Evolutionary conservation across 352 stramenopile species (phyloP).

Genomic region (Phytophthora idaei): DNA sequence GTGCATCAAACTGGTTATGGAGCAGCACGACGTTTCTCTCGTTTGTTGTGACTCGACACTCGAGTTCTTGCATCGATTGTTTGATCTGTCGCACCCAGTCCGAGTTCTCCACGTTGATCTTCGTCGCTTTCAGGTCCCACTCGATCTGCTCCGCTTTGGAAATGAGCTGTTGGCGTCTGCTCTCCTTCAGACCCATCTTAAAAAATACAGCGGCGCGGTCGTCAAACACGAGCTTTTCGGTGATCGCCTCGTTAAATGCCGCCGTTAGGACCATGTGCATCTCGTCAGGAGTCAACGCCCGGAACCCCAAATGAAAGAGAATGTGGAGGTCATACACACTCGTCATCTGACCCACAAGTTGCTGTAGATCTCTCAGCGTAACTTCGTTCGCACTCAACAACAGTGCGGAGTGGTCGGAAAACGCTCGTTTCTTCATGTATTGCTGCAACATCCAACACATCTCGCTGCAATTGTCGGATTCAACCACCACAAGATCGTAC

Average conservation of each 20-base stretch:
- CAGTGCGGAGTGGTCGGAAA: background rate
- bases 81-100: slow-evolving; percentile 49
- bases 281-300: slow-evolving; percentile 6
- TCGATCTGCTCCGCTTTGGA: slow-evolving; percentile 22
- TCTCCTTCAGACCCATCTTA: slow-evolving; percentile 37
- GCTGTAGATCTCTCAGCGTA: slow-evolving; percentile 6
- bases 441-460: slow-evolving; percentile 11
- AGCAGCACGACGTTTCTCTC: slow-evolving; percentile 8
- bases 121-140: slow-evolving; percentile 34
- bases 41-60: background rate
- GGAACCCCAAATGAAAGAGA: slow-evolving; percentile 24
- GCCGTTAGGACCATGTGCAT: slow-evolving; percentile 18
- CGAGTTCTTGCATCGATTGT: slow-evolving; percentile 19
- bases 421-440: slow-evolving; percentile 13
- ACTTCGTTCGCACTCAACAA: slow-evolving; percentile 3
- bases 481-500: slow-evolving; percentile 2
- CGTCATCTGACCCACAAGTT: slow-evolving; percentile 36
- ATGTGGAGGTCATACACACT: slow-evolving; percentile 39
- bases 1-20: slow-evolving; percentile 5
- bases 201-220: slow-evolving; percentile 38
- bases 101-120: slow-evolving; percentile 42
- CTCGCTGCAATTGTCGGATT: background rate
- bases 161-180: slow-evolving; percentile 10
- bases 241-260: slow-evolving; percentile 29
- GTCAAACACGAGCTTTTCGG: slow-evolving; percentile 39